Conservation (phyloP, 768 basidiomycete species). For the Gautieria morchelliformis region DNA sequence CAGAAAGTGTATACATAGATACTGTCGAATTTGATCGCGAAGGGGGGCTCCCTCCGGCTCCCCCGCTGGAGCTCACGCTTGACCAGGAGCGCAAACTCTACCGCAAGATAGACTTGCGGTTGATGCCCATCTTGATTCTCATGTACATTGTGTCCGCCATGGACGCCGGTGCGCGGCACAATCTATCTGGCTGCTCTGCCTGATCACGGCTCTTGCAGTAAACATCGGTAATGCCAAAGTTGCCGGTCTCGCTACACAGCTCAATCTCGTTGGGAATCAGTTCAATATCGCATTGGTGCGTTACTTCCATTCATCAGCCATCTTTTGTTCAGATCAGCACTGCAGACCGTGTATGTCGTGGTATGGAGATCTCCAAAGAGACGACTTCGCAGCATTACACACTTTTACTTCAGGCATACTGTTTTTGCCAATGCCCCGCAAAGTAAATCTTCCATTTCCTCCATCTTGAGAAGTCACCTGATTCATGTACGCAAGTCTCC, state of each 20-base stretch:
- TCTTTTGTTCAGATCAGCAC: no score
- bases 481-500: slow-evolving; percentile 21
- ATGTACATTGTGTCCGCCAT: slow-evolving; percentile 33
- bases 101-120: slow-evolving; percentile 40
- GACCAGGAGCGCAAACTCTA: slow-evolving; percentile 46
- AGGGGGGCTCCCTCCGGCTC: slow-evolving; percentile 33
- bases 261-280: not conserved
- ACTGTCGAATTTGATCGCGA: slow-evolving; percentile 34
- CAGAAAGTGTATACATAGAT: no score
- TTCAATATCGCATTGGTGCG: slow-evolving; percentile 1
- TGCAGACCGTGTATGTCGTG: no score
- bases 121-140: slow-evolving; percentile 27
- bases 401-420: slow-evolving; percentile 39
- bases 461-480: no score
- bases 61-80: slow-evolving; percentile 31
- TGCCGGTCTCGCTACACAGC: slow-evolving; percentile 35
- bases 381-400: not conserved
- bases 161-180: slow-evolving; percentile 21
- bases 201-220: slow-evolving; percentile 14
- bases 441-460: slow-evolving; percentile 34
- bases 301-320: no score
- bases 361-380: no score
- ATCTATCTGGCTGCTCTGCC: not conserved
- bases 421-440: slow-evolving; percentile 56
- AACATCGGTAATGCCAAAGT: slow-evolving; percentile 42